These are phyloP conservation scores for Lentinula sp. DNA, from an alignment of 768 basidiomycete species.

Conservation along the genomic window DNA sequence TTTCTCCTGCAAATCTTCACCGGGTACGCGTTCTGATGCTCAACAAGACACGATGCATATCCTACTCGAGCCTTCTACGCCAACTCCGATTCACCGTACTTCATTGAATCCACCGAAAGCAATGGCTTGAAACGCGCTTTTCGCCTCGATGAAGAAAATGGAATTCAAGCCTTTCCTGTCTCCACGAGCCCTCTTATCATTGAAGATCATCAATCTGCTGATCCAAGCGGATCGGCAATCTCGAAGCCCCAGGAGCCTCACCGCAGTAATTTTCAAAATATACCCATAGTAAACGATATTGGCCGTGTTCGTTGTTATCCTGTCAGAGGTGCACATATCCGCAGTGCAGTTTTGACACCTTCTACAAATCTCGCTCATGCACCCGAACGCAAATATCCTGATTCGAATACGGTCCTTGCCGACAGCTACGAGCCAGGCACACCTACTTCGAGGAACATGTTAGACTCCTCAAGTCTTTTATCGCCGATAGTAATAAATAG, in stretches of 20 bases:
- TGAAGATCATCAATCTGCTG: slow-evolving; percentile 13
- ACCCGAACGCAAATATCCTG: background rate
- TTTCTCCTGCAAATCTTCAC: background rate
- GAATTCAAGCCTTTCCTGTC: slow-evolving; percentile 15
- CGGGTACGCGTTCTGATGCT: background rate
- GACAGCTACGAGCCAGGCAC: background rate
- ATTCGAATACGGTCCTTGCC: background rate
- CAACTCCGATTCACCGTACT: slow-evolving; percentile 5
- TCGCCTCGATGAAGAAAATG: slow-evolving; percentile 13
- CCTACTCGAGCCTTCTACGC: slow-evolving; percentile 9
- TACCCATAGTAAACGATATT: background rate
- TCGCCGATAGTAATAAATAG: background rate
- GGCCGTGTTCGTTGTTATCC: background rate
- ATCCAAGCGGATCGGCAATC: background rate
- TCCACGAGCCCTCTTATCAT: slow-evolving; percentile 13
- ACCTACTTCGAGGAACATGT: background rate
- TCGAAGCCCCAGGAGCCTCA: background rate
- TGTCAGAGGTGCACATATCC: background rate
- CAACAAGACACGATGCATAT: slow-evolving; percentile 8
- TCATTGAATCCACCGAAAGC: slow-evolving; percentile 16
- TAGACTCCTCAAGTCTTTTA: background rate
- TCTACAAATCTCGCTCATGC: background rate
- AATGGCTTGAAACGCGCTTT: slow-evolving; percentile 18
- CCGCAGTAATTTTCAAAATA: background rate
- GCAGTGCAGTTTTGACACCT: background rate